These are phyloP conservation scores for Boletus rufocinnamomeus DNA, from an alignment of 768 basidiomycete species.

Conservation along the genomic window DNA sequence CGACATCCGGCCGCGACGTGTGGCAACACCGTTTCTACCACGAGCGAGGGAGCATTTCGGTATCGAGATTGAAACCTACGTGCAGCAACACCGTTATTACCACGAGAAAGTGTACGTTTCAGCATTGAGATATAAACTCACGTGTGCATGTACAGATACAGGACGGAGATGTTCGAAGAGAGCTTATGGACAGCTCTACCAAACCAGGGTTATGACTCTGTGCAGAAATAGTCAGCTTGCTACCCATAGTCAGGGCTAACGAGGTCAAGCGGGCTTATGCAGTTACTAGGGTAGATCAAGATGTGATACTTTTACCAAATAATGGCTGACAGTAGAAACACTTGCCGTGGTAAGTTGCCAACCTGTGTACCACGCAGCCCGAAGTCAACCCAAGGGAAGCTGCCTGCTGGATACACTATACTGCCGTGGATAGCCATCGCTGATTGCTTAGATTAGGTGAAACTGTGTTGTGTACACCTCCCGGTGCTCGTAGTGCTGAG, in stretches of 20 bases:
- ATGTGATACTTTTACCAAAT: slow-evolving; percentile 61
- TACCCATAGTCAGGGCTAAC: neutral
- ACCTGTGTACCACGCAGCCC: slow-evolving; percentile 62
- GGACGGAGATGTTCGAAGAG: slow-evolving; percentile 41
- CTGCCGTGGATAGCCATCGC: neutral
- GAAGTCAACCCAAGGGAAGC: neutral
- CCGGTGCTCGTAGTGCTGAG: neutral
- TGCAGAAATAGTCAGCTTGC: neutral
- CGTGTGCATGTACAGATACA: slow-evolving; percentile 47
- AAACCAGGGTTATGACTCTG: slow-evolving; percentile 32
- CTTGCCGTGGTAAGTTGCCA: slow-evolving; percentile 54
- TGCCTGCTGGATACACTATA: neutral
- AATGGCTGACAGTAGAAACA: slow-evolving; percentile 53
- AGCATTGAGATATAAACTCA: neutral
- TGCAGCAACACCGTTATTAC: slow-evolving; percentile 2
- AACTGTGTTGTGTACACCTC: neutral
- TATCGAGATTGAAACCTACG: slow-evolving; percentile 19
- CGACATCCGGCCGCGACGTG: slow-evolving; percentile 20
- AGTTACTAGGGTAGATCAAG: no score
- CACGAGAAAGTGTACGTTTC: neutral
- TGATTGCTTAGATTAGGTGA: neutral
- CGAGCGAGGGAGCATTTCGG: neutral
- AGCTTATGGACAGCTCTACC: slow-evolving; percentile 25
- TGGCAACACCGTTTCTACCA: slow-evolving; percentile 47
- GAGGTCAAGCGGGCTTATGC: neutral